Percentiles rank a stretch among this genome's conserved stretches.
Evolutionary conservation across 2,329 filamentous ascomycete genomes (phyloP).

Genomic region (Nannizzia gypsea): DNA sequence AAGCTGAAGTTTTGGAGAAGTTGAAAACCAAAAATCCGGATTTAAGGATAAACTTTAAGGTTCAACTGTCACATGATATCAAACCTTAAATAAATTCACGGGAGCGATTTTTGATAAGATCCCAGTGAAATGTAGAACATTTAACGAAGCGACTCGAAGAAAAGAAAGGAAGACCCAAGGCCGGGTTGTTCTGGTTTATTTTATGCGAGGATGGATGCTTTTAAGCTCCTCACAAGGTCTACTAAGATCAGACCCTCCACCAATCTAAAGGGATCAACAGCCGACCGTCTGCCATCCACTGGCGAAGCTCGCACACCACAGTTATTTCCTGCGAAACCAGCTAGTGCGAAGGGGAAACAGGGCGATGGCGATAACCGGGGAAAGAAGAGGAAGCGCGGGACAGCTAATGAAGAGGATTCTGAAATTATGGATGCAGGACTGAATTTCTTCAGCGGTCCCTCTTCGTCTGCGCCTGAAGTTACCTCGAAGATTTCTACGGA

Average conservation of each 20-base stretch:
- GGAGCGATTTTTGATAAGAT: neutral
- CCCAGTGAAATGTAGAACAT: neutral
- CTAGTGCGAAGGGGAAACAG: slow-evolving; percentile 19
- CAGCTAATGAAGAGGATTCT: slow-evolving; percentile 15
- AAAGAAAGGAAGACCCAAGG: neutral
- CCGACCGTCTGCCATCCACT: slow-evolving; percentile 28
- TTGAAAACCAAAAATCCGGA: neutral
- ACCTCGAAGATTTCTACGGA: slow-evolving; percentile 10
- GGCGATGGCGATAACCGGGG: slow-evolving; percentile 16
- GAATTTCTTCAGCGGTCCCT: neutral
- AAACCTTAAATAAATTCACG: no score
- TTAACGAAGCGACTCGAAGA: neutral
- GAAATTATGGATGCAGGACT: neutral
- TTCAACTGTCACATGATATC: neutral
- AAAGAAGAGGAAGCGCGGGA: slow-evolving; percentile 29
- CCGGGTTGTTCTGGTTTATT: neutral
- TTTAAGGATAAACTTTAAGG: neutral
- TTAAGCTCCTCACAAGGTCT: slow-evolving; percentile 35
- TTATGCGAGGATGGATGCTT: slow-evolving; percentile 31
- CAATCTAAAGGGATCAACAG: slow-evolving; percentile 17
- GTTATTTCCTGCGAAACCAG: slow-evolving; percentile 22
- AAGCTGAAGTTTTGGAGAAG: neutral
- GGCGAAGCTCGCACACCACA: slow-evolving; percentile 30
- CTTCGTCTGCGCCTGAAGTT: neutral
- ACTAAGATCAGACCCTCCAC: slow-evolving; percentile 30